These are phyloP conservation scores for Withania somnifera DNA, from an alignment of 305 asterid genomes.

Conservation along the genomic window DNA sequence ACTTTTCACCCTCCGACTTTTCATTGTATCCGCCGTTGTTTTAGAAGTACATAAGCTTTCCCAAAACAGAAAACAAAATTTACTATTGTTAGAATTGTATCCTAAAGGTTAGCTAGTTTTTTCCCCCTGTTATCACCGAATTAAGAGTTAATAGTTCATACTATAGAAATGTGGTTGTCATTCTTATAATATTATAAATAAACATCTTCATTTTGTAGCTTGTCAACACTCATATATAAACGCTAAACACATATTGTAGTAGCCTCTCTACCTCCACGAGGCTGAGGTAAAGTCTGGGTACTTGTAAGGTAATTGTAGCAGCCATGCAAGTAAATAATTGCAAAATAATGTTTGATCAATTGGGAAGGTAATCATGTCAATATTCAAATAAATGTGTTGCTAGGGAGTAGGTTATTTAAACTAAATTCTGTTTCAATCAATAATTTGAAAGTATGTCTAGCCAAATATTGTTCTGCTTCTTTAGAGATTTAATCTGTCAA, in stretches of 20 bases:
- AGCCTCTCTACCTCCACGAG: no score
- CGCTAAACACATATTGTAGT: not conserved
- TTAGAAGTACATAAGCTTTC: not conserved
- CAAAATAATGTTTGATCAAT: not conserved
- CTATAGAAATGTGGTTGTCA: not conserved
- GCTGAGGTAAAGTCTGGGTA: no score
- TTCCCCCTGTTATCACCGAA: not conserved
- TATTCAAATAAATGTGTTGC: not conserved
- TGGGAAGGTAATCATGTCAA: not conserved
- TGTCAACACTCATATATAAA: not conserved
- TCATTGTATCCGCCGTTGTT: not conserved
- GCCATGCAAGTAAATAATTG: not conserved
- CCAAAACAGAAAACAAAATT: not conserved
- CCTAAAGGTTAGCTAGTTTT: not conserved
- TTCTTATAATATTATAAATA: not conserved
- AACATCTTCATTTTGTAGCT: not conserved
- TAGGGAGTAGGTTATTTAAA: not conserved
- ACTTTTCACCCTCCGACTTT: not conserved
- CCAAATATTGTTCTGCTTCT: not conserved
- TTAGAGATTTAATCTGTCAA: not conserved
- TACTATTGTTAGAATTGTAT: not conserved
- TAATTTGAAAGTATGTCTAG: not conserved
- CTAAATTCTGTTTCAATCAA: not conserved
- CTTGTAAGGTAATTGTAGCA: no score
- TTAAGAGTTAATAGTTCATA: not conserved